Evolutionary conservation across 2,329 filamentous ascomycete genomes (phyloP).

Genomic region (Paramyrothecium roridum): DNA sequence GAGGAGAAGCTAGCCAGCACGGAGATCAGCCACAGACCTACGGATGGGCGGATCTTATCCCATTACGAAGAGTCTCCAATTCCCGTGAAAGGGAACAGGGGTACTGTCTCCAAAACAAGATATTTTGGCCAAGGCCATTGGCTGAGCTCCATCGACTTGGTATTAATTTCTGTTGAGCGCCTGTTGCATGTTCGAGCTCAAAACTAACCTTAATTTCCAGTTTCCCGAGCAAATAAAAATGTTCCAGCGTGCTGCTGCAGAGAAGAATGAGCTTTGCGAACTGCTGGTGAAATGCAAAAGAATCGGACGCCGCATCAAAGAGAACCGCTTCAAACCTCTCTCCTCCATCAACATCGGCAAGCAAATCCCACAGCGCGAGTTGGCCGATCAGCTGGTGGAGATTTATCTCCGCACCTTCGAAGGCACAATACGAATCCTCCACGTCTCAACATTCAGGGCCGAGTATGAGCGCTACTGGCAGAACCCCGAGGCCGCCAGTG

Average conservation of each 20-base stretch:
- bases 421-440: constrained; percentile 53
- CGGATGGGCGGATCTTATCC: constrained; percentile 7
- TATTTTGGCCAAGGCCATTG: constrained; percentile 50
- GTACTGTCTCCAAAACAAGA: constrained; percentile 38
- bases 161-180: constrained; percentile 18
- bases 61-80: constrained; percentile 6
- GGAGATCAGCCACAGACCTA: constrained; percentile 14
- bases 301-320: constrained; percentile 38
- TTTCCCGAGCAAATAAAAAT: constrained; percentile 23
- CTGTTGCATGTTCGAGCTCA: not conserved
- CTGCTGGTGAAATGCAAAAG: constrained; percentile 36
- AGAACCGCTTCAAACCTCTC: constrained; percentile 30
- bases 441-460: constrained; percentile 52
- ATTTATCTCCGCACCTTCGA: constrained; percentile 55
- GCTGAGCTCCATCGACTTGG: constrained; percentile 40
- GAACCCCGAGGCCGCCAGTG: constrained; percentile 32
- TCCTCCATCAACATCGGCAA: constrained; percentile 33
- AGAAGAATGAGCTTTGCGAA: constrained; percentile 24
- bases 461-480: constrained; percentile 52
- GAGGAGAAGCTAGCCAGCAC: constrained; percentile 36
- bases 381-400: constrained; percentile 49
- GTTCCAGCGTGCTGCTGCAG: constrained; percentile 19
- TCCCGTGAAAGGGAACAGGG: constrained; percentile 16
- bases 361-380: constrained; percentile 30
- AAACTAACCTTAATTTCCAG: constrained; percentile 10